phyloP scores from a whole-genome alignment of 768 basidiomycete species.

The Exidia glandulosa region DNA sequence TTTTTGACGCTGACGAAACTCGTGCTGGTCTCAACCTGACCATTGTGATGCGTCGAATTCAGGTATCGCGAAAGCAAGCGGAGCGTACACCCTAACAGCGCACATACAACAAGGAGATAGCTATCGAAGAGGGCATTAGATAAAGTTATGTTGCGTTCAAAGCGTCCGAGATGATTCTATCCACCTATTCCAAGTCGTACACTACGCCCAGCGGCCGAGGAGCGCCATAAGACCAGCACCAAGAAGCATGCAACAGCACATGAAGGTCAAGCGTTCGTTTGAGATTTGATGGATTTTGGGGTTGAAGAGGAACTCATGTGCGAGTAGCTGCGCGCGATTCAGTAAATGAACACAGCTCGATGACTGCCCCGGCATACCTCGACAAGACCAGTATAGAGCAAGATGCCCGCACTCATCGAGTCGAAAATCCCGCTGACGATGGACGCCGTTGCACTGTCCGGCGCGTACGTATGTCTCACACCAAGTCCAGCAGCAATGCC shows the following conservation, averaged over 20 bases:
- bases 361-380: conserved; percentile 38
- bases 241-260: conserved; percentile 63
- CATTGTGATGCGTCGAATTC: no score
- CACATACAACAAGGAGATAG: no score
- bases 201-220: conserved; percentile 82
- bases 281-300: conserved; percentile 70
- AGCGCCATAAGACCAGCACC: conserved; percentile 88
- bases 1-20: no score
- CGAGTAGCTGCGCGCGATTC: conserved; percentile 42
- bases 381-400: conserved; percentile 79
- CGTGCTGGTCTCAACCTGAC: no score
- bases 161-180: no score
- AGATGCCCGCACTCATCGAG: conserved; percentile 74
- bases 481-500: conserved; percentile 83
- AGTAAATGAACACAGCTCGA: conserved; percentile 4
- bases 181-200: background rate
- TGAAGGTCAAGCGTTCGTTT: conserved; percentile 55
- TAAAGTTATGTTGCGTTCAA: no score
- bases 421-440: conserved; percentile 83
- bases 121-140: no score
- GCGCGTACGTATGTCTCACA: conserved; percentile 69
- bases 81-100: no score
- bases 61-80: no score
- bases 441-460: conserved; percentile 57
- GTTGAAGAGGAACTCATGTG: conserved; percentile 91